These are phyloP conservation scores for Cyberlindnera subsufficiens DNA, from an alignment of 805 yeast species.

Conservation along the genomic window DNA sequence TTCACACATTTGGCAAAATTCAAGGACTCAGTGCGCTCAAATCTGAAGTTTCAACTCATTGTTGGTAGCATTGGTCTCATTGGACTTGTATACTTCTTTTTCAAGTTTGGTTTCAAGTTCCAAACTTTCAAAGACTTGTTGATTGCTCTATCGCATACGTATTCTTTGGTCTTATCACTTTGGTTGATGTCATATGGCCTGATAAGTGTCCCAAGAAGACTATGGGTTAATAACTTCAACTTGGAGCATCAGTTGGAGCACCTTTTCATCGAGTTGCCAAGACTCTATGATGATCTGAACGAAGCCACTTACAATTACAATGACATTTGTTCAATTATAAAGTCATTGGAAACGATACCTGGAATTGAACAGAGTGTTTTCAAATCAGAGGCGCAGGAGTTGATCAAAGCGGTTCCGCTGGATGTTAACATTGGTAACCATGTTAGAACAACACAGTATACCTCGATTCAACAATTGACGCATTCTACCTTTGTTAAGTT, in stretches of 20 bases:
- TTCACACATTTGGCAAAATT: conserved; percentile 40
- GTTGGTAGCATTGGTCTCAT: conserved; percentile 46
- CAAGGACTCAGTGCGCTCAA: conserved; percentile 49
- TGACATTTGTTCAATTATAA: conserved; percentile 57
- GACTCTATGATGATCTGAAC: conserved; percentile 50
- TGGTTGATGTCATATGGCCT: conserved; percentile 87
- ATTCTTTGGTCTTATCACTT: conserved; percentile 65
- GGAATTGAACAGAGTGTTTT: conserved; percentile 18
- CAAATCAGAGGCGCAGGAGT: conserved; percentile 8
- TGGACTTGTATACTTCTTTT: conserved; percentile 54
- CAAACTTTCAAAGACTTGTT: conserved; percentile 57
- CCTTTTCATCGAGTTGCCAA: conserved; percentile 51
- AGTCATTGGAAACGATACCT: conserved; percentile 33
- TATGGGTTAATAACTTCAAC: conserved; percentile 29
- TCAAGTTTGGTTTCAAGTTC: conserved; percentile 49
- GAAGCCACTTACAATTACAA: conserved; percentile 58
- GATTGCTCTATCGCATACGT: conserved; percentile 73
- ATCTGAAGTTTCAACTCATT: conserved; percentile 55
- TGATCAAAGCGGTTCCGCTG: conserved; percentile 11
- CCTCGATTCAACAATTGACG: conserved; percentile 22
- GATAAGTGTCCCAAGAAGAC: conserved; percentile 54
- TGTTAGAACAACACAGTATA: conserved; percentile 20
- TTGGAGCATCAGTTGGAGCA: conserved; percentile 29
- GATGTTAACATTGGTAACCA: conserved; percentile 20
- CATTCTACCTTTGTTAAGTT: conserved; percentile 43